These are phyloP conservation scores for Helianthus tuberosus DNA, from an alignment of 129 eudicot genomes.

Conservation along the genomic window DNA sequence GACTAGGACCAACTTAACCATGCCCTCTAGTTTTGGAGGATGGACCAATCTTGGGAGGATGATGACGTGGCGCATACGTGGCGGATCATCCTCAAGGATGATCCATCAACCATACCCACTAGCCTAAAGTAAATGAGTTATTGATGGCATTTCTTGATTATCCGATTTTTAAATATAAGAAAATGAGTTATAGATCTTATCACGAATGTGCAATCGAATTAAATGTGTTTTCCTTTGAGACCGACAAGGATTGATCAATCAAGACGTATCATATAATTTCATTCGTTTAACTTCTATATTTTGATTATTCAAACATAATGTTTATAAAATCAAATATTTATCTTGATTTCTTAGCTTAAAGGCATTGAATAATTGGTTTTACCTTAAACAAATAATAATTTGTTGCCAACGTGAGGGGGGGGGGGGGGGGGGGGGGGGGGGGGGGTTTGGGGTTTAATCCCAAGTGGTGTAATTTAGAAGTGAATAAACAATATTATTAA, in stretches of 20 bases:
- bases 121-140: too few species aligned
- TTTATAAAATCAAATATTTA: background rate
- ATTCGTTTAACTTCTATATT: constrained; percentile 11
- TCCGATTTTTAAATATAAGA: background rate
- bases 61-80: too few species aligned
- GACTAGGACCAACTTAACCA: too few species aligned
- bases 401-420: too few species aligned
- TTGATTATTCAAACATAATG: background rate
- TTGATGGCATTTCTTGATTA: background rate
- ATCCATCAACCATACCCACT: too few species aligned
- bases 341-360: background rate
- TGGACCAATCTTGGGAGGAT: too few species aligned
- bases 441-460: too few species aligned
- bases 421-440: too few species aligned
- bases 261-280: constrained; percentile 11
- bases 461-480: too few species aligned
- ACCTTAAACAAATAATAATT: background rate
- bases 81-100: too few species aligned
- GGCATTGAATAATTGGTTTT: background rate
- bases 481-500: too few species aligned
- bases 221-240: constrained; percentile 20
- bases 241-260: constrained; percentile 40
- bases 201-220: constrained; percentile 29
- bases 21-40: too few species aligned
- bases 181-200: constrained; percentile 2